These are phyloP conservation scores for Ustilago curta DNA, from an alignment of 1,284 basidiomycete species.

Conservation along the genomic window DNA sequence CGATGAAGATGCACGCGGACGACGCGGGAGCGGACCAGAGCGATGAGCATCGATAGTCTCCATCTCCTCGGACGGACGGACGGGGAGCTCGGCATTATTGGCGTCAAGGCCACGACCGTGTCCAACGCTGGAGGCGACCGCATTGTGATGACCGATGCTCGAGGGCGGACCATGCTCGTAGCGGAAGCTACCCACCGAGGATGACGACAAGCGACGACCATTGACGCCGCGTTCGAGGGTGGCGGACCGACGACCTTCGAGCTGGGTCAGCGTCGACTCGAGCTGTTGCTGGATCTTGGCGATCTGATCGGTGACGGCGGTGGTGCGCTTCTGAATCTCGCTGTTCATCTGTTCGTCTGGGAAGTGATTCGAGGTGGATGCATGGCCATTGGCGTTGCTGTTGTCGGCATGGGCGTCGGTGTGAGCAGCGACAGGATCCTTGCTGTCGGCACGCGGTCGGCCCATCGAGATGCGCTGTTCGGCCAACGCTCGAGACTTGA, in stretches of 20 bases:
- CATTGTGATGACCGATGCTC: conserved; percentile 53
- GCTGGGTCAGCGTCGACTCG: conserved; percentile 60
- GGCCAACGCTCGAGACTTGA: conserved; percentile 58
- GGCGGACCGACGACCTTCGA: conserved; percentile 58
- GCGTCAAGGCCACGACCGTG: conserved; percentile 22
- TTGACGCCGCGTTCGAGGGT: conserved; percentile 52
- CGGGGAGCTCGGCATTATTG: not conserved
- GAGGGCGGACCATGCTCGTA: conserved; percentile 49
- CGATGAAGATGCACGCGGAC: conserved; percentile 28
- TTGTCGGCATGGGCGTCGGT: conserved; percentile 17
- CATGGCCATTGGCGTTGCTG: conserved; percentile 8
- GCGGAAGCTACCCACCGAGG: conserved; percentile 40
- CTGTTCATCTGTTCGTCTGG: conserved; percentile 66
- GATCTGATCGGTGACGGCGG: conserved; percentile 63
- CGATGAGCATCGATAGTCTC: conserved; percentile 41
- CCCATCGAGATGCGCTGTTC: conserved; percentile 62
- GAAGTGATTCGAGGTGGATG: conserved; percentile 52
- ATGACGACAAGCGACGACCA: conserved; percentile 38
- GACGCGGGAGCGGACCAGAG: conserved; percentile 10
- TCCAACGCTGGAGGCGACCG: conserved; percentile 33
- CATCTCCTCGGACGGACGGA: conserved; percentile 28
- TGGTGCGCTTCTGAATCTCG: conserved; percentile 63
- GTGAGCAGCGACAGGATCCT: conserved; percentile 12
- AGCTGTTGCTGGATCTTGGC: conserved; percentile 64
- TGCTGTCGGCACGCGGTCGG: conserved; percentile 23